Evolutionary conservation across 2,329 filamentous ascomycete species (phyloP).

Genomic region (Alternaria atra): DNA sequence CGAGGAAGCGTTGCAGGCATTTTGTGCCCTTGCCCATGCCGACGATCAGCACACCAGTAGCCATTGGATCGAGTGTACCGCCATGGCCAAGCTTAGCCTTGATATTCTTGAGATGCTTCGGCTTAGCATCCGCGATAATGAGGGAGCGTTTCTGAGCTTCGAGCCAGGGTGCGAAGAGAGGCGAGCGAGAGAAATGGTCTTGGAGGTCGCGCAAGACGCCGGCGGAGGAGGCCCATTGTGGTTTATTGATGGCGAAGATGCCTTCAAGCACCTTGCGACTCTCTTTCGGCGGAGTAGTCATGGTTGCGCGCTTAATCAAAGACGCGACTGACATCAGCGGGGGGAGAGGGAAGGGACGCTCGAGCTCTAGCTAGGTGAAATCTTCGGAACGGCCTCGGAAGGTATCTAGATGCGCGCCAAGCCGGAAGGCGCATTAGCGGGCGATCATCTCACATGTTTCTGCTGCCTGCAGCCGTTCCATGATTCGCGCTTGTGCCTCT

Average conservation of each 20-base stretch:
- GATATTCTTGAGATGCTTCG: slow-evolving; percentile 59
- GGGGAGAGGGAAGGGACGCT: slow-evolving; percentile 6
- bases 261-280: slow-evolving; percentile 66
- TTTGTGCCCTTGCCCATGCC: slow-evolving; percentile 92
- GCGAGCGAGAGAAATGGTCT: slow-evolving; percentile 80
- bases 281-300: slow-evolving; percentile 41
- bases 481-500: slow-evolving; percentile 9
- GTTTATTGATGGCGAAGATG: slow-evolving; percentile 88
- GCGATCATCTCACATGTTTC: slow-evolving; percentile 28
- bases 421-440: slow-evolving; percentile 19
- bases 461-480: slow-evolving; percentile 17
- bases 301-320: slow-evolving; percentile 22
- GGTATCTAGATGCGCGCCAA: background rate
- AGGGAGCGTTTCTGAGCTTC: slow-evolving; percentile 66
- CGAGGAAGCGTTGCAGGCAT: slow-evolving; percentile 76
- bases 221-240: slow-evolving; percentile 83
- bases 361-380: slow-evolving; percentile 10
- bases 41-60: slow-evolving; percentile 89
- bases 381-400: slow-evolving; percentile 11
- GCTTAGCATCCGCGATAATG: slow-evolving; percentile 66
- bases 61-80: slow-evolving; percentile 92
- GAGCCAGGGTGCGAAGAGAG: slow-evolving; percentile 80
- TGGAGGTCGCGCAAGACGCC: slow-evolving; percentile 91
- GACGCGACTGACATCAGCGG: slow-evolving; percentile 34
- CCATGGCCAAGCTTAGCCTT: slow-evolving; percentile 96